These are phyloP conservation scores for Dispira simplex DNA, from an alignment of 192 early-diverging fungal species.

Conservation along the genomic window DNA sequence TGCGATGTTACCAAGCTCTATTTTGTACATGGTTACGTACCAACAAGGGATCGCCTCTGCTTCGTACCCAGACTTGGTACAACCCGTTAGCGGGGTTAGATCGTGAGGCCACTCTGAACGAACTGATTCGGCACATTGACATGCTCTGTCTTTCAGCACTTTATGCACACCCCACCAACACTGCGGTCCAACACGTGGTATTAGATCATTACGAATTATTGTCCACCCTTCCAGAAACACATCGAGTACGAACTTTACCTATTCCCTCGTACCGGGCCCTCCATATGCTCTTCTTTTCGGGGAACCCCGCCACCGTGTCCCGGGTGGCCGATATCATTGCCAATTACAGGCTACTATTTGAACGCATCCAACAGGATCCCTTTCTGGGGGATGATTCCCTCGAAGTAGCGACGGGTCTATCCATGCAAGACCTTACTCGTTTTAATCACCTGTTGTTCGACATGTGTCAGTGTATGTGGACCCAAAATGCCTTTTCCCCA, in stretches of 20 bases:
- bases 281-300: constrained; percentile 1
- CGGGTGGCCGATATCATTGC: background rate
- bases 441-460: constrained; percentile 5
- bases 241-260: background rate
- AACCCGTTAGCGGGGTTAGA: background rate
- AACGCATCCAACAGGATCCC: background rate
- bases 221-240: background rate
- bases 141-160: background rate
- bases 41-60: no score
- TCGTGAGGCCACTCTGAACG: background rate
- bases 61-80: background rate
- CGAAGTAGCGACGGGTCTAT: background rate
- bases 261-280: background rate
- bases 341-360: background rate
- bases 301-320: background rate
- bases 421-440: background rate
- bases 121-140: background rate
- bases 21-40: background rate
- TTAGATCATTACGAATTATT: background rate
- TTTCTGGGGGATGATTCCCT: background rate
- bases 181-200: background rate
- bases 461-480: constrained; percentile 1
- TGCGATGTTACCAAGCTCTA: background rate
- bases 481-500: background rate
- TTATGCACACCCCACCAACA: background rate